Conservation (phyloP, 2,329 filamentous ascomycete species). For the Aspergillus ochraceoroseus region DNA sequence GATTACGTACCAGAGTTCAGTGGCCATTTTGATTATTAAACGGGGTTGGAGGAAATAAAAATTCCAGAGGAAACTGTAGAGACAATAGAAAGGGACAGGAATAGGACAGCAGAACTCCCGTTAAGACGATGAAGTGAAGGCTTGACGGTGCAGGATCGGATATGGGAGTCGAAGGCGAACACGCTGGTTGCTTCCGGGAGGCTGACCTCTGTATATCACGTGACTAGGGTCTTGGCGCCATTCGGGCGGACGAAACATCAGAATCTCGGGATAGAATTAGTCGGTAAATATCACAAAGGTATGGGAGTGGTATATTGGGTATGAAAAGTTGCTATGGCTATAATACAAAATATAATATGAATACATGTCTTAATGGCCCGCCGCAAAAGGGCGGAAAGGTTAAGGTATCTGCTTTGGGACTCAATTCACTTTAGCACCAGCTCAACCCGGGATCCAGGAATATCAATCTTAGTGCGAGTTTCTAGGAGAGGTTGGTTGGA, state of each 20-base stretch:
- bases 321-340: not conserved
- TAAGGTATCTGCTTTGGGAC: not conserved
- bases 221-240: slow-evolving; percentile 30
- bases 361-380: slow-evolving; percentile 4
- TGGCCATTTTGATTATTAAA: slow-evolving; percentile 58
- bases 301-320: not conserved
- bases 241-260: slow-evolving; percentile 1
- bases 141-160: slow-evolving; percentile 27
- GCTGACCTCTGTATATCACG: slow-evolving; percentile 28
- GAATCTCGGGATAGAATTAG: not conserved
- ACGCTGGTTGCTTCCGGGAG: slow-evolving; percentile 33
- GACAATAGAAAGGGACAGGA: slow-evolving; percentile 17
- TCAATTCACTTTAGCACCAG: slow-evolving; percentile 16
- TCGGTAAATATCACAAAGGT: not conserved
- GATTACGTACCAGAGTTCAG: slow-evolving; percentile 74
- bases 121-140: slow-evolving; percentile 29
- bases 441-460: slow-evolving; percentile 32
- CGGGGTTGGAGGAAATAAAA: slow-evolving; percentile 19
- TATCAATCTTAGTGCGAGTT: slow-evolving; percentile 33
- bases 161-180: slow-evolving; percentile 34
- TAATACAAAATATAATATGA: not conserved
- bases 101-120: slow-evolving; percentile 23
- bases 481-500: slow-evolving; percentile 10
- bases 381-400: not conserved
- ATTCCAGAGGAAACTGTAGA: slow-evolving; percentile 14